Percentiles rank a stretch among this genome's conserved stretches.
Conservation (phyloP, 2,329 filamentous ascomycete species). For the Didymellaceae sp. region DNA sequence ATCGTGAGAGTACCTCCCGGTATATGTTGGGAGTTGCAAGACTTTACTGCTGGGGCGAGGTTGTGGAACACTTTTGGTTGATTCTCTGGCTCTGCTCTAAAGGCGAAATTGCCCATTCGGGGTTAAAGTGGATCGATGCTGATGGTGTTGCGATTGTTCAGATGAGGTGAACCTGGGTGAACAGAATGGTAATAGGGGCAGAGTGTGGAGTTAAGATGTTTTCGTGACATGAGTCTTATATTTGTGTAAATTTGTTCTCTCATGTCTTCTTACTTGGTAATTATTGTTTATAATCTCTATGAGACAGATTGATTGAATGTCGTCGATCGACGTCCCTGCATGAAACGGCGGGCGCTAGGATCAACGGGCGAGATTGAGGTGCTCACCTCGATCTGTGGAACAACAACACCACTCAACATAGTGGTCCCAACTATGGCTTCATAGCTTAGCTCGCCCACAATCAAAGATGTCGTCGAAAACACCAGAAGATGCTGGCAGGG, state of each 20-base stretch:
- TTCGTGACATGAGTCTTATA: too few relatives aligned
- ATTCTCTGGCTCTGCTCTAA: slow-evolving; percentile 75
- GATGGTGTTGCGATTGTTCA: slow-evolving; percentile 62
- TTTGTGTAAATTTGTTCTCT: not conserved
- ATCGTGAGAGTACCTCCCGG: slow-evolving; percentile 41
- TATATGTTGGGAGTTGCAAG: slow-evolving; percentile 56
- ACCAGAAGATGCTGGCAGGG: slow-evolving; percentile 23
- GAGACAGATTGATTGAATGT: too few relatives aligned
- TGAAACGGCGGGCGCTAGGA: slow-evolving; percentile 21
- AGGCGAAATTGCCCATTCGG: slow-evolving; percentile 64
- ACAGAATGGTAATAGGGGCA: not conserved
- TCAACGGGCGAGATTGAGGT: slow-evolving; percentile 9
- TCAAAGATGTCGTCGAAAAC: slow-evolving; percentile 30
- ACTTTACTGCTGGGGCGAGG: slow-evolving; percentile 79
- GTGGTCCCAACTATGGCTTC: not conserved
- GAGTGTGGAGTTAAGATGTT: too few relatives aligned
- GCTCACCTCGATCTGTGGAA: slow-evolving; percentile 17
- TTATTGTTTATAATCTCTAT: too few relatives aligned
- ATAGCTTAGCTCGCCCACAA: slow-evolving; percentile 1
- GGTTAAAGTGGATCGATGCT: slow-evolving; percentile 71
- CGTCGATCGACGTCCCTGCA: slow-evolving; percentile 17
- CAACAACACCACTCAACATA: slow-evolving; percentile 11
- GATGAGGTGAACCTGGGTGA: slow-evolving; percentile 47
- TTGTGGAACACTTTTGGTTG: slow-evolving; percentile 75
- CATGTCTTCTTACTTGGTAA: not conserved